Base-by-base conservation (phyloP, 345 rosid species). In the Camelina neglecta region DNA sequence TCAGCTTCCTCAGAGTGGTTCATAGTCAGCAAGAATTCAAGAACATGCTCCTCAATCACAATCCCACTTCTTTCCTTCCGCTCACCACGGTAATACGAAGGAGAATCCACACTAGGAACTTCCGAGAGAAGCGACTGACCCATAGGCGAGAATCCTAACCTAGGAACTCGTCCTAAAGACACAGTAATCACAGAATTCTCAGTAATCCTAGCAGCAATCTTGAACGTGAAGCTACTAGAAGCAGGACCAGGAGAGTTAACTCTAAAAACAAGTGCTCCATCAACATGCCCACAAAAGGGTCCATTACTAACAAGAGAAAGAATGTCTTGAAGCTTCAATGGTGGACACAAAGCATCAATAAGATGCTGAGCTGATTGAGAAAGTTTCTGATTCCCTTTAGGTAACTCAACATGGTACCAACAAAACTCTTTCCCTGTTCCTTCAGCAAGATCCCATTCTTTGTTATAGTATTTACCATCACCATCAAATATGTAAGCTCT, bases 1-100 rank as follows among this genome's bases (percentile, higher is more conserved):
- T 96, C 99, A 60, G 97, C 98, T 84, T 88, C 98, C 83, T 96
- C 98, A 13, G 99, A 91, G 72, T 96, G 99, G 74, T 93, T 96
- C 99, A 93, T 96, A 1, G 93, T 96, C 71, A 96, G 59, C 44
- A 96, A 83, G 68, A 93, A 96, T 67, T 96, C 99, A 47, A 96
- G 94, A 80, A 96, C 98, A 81, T 96, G 99, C 80, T 93, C 99
- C 80, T 84, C 86, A n/a, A 96, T 93, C 65, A 96, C 97, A 73
- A 85, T 81, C 70, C 90, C 96, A 11, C 86, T 78, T 51, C 84
- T 82, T 53, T 87, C 93, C 81, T 76, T 86, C n/a, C 65, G 84
- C 72, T 84, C 90, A 64, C 84, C 85, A 45, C 77, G 79, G 13
- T 47, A 48, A 63, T 75, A 78, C 0, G 85, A 71, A 2, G 95